These are phyloP conservation scores for Halophytophthora polymorphica DNA, from an alignment of 352 stramenopile species.

Conservation along the genomic window DNA sequence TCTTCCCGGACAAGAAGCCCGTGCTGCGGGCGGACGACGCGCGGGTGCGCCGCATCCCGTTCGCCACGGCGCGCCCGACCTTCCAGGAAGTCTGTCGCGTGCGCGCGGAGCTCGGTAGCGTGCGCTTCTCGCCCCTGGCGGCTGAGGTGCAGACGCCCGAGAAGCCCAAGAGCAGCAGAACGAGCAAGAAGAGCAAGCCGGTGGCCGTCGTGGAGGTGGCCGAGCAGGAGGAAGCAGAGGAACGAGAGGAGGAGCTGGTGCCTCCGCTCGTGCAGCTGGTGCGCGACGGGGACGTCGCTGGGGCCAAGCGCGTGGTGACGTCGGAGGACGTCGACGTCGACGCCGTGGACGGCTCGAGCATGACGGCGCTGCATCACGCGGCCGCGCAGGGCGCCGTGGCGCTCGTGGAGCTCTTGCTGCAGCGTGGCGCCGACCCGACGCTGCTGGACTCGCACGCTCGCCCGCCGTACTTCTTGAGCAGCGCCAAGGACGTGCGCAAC, in stretches of 20 bases:
- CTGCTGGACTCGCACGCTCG: slow-evolving; percentile 77
- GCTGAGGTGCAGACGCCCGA: slow-evolving; percentile 20
- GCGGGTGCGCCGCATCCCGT: slow-evolving; percentile 74
- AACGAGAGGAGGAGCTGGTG: slow-evolving; percentile 16
- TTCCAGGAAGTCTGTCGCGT: slow-evolving; percentile 85
- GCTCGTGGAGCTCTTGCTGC: slow-evolving; percentile 71
- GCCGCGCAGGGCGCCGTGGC: slow-evolving; percentile 39
- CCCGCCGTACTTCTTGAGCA: slow-evolving; percentile 88
- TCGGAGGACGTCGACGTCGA: slow-evolving; percentile 41
- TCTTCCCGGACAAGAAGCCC: slow-evolving; percentile 74
- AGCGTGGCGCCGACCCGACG: slow-evolving; percentile 83
- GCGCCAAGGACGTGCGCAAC: slow-evolving; percentile 87
- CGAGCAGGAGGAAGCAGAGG: slow-evolving; percentile 5
- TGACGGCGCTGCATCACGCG: slow-evolving; percentile 79
- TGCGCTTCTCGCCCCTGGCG: slow-evolving; percentile 58
- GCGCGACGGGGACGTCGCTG: slow-evolving; percentile 26
- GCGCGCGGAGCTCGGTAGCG: slow-evolving; percentile 62
- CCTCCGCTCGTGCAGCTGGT: slow-evolving; percentile 46
- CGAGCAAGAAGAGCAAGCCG: slow-evolving; percentile 5
- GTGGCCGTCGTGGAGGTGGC: slow-evolving; percentile 4
- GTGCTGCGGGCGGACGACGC: slow-evolving; percentile 54
- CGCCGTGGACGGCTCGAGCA: slow-evolving; percentile 53
- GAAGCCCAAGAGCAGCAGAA: slow-evolving; percentile 27
- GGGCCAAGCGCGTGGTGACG: slow-evolving; percentile 34
- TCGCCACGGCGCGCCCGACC: slow-evolving; percentile 82